Evolutionary conservation across 1,284 basidiomycete species (phyloP), one percentile per base, ranked within the genome.

Genomic region (Stygiomarasmius scandens): DNA sequence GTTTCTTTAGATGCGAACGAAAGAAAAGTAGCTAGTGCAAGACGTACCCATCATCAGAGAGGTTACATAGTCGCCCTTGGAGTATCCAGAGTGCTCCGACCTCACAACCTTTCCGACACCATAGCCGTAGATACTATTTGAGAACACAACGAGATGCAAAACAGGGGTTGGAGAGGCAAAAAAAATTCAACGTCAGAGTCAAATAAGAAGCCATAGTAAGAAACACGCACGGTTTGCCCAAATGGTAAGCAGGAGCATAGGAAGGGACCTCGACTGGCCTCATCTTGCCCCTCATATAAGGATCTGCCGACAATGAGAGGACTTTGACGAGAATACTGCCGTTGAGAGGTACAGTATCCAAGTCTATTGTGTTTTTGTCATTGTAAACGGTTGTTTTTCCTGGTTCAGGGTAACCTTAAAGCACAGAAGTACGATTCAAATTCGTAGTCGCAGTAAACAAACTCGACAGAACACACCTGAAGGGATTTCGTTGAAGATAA

Each of bases 311-410:
- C 3, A 82, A 60, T 0, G 73, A 73, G 14, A 83, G 69, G 0
- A 74, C 72, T 68, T 84, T 83, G 51, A 81, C 62, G 20, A 86
- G 69, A 59, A 81, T 69, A 0, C 83, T 82, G 14, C 83, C 84
- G 52, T 83, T 68, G 16, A 85, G 68, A 3, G 76, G 65, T 1
- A 75, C 77, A n/a, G 62, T 77, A 2, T 83, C 79, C 29, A 80
- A 61, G 61, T 87, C 84, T 62, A 87, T 81, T 0, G 69, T 73
- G 49, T 75, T 63, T 1, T 74, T 73, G 2, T 67, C 69, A 55
- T 84, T 80, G 61, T 81, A 80, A 24, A 79, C 69, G 16, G 75
- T 74, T 3, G 76, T 79, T 59, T 77, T 73, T 36, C 78, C 78
- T 0, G 80, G 79, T 50, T 77, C 71, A 3, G 83, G 82, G 55